Conservation (phyloP, 495 filamentous ascomycete genomes). For the Podospora bellae-mahoneyi region DNA sequence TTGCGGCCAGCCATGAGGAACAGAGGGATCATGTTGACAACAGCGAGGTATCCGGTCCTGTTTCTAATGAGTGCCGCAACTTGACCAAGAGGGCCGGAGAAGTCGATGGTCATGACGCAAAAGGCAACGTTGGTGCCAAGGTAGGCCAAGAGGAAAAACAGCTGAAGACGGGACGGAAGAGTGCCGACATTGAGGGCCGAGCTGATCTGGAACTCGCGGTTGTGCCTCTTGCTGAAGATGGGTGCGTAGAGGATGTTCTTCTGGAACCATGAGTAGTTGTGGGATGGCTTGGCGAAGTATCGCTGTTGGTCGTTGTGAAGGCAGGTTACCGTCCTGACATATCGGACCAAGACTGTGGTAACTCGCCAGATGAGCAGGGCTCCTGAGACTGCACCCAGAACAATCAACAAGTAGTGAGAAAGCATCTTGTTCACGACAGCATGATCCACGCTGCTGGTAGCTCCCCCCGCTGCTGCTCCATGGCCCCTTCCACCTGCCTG, state of each 20-base stretch:
- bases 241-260: constrained; percentile 80
- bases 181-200: constrained; percentile 85
- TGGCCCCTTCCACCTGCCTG: constrained; percentile 10
- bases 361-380: constrained; percentile 47
- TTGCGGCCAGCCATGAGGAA: constrained; percentile 58
- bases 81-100: constrained; percentile 45
- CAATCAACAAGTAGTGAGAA: constrained; percentile 46
- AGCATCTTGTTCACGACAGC: constrained; percentile 43
- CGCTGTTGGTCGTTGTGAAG: constrained; percentile 62
- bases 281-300: constrained; percentile 50
- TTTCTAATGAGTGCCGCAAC: constrained; percentile 55
- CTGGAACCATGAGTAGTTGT: constrained; percentile 67
- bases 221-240: constrained; percentile 77
- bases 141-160: constrained; percentile 68
- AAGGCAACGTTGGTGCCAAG: constrained; percentile 74
- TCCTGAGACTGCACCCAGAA: constrained; percentile 43
- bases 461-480: constrained; percentile 5
- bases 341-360: constrained; percentile 56
- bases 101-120: constrained; percentile 70
- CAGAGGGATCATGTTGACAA: constrained; percentile 69
- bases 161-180: constrained; percentile 80
- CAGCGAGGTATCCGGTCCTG: constrained; percentile 70
- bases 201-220: constrained; percentile 82
- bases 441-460: constrained; percentile 22
- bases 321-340: constrained; percentile 70